Evolutionary conservation across 208 protist genomes (phyloP), one percentile per base, ranked within the genome.

Genomic region (Crithidia mellificae): DNA sequence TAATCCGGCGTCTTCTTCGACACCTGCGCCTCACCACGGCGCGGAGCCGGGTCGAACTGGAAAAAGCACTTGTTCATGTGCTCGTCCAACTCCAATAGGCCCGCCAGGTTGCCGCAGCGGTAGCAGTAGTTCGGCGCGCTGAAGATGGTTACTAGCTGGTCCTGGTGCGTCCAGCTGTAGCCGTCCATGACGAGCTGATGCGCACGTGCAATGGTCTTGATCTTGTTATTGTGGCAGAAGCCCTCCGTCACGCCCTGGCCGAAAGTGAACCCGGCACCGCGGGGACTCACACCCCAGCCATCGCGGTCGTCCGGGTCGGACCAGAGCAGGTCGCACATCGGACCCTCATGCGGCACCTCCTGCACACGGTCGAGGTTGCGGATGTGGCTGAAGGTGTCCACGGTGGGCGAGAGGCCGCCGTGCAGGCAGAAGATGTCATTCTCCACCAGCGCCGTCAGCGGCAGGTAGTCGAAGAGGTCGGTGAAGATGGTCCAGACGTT

Each of bases 81-180:
- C 78, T 99, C 98, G 78, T 99, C 98, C 29, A 99, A 75, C 78
- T 99, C 98, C 79, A 99, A 90, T 39, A 99, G 93, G 6, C 94
- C 95, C 0, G 96, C 97, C 25, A 98, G 74, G 76, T 99, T 99
- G 32, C 97, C 98, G 73, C 98, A 99, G 62, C 98, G 90, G 77
- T 99, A 99, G 88, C 98, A 99, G 79, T 99, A 99, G 84, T 99
- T 99, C 9, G 98, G 98, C 0, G 98, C 98, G 36, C 83, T 96
- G 83, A 99, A 99, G 65, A 99, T 96, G 15, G 99, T 99, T 19
- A 99, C 98, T 0, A 99, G 91, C 66, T 98, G 95, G 25, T 98
- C 85, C 67, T 98, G 92, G 68, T 99, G 98, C 32, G 85, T 93
- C 97, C 98, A 99, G 57, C 98, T 98, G 87, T 99, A 99, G 7